Conservation (phyloP, 495 filamentous ascomycete species). For the Friedmanniomyces endolithicus region DNA sequence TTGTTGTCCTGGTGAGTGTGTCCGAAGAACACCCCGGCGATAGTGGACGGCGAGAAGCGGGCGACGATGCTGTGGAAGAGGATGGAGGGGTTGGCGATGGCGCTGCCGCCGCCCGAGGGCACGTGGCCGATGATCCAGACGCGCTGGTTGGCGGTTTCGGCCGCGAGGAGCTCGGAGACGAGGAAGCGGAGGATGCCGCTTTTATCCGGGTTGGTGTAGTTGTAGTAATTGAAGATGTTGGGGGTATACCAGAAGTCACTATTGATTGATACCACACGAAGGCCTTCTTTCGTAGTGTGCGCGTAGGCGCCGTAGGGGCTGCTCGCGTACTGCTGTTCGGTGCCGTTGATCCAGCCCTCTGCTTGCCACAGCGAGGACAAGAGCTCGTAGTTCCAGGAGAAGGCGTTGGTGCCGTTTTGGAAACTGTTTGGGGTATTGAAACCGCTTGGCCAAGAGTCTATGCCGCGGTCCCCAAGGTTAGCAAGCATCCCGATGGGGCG, state of each 20-base stretch:
- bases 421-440: slow-evolving; percentile 11
- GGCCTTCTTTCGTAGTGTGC: slow-evolving; percentile 35
- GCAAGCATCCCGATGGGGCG: too few species aligned
- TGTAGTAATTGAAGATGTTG: slow-evolving; percentile 39
- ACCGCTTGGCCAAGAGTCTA: slow-evolving; percentile 1
- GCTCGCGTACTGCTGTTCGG: slow-evolving; percentile 33
- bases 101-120: slow-evolving; percentile 37
- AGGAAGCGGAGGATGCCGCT: slow-evolving; percentile 41
- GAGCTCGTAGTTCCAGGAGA: slow-evolving; percentile 41
- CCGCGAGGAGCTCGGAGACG: slow-evolving; percentile 39
- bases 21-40: slow-evolving; percentile 45
- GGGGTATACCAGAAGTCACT: slow-evolving; percentile 41
- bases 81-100: slow-evolving; percentile 39
- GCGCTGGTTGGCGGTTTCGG: slow-evolving; percentile 40
- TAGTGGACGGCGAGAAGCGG: slow-evolving; percentile 44
- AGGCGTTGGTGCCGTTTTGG: slow-evolving; percentile 1
- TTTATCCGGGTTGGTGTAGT: slow-evolving; percentile 38
- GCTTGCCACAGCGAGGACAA: slow-evolving; percentile 41
- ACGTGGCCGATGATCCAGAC: slow-evolving; percentile 48
- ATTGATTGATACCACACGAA: slow-evolving; percentile 43
- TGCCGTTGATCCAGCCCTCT: slow-evolving; percentile 38
- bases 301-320: slow-evolving; percentile 43
- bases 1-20: slow-evolving; percentile 46
- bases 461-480: background rate
- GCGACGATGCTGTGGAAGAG: slow-evolving; percentile 47